Evolutionary conservation across 345 rosid genomes (phyloP).

Genomic region (Lepidium sativum): DNA sequence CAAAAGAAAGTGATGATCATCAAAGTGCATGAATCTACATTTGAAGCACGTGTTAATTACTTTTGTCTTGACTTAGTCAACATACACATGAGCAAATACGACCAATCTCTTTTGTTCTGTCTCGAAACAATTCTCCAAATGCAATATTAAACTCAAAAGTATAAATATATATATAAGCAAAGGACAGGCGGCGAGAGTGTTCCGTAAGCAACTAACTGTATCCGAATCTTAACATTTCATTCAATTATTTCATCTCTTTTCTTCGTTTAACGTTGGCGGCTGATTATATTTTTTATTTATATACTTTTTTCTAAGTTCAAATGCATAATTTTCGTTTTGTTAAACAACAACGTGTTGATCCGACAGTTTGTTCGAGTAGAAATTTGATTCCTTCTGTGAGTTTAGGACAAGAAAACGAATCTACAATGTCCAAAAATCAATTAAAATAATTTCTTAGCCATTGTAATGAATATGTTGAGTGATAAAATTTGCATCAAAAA

Average conservation of each 20-base stretch:
- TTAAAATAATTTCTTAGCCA: too few relatives aligned
- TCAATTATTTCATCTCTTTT: not conserved
- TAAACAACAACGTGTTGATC: not conserved
- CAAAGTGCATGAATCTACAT: conserved; percentile 26
- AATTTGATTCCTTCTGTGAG: not conserved
- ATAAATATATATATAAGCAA: not conserved
- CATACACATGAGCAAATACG: conserved; percentile 14
- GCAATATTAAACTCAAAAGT: conserved; percentile 2
- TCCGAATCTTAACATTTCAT: conserved; percentile 8
- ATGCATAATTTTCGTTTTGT: not conserved
- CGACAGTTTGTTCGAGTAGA: not conserved
- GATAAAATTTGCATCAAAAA: too few relatives aligned
- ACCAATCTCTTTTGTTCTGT: not conserved
- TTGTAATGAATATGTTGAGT: too few relatives aligned
- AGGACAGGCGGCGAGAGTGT: conserved; percentile 26
- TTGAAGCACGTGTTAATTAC: conserved; percentile 18
- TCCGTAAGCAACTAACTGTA: conserved; percentile 17
- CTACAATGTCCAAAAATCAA: not conserved
- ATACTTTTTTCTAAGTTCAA: not conserved
- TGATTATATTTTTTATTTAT: not conserved
- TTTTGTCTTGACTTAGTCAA: conserved; percentile 17
- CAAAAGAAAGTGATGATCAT: conserved; percentile 5
- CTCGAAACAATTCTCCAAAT: not conserved
- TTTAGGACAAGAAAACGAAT: not conserved
- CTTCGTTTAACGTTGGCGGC: conserved; percentile 5